Percentiles rank a stretch among this genome's conserved stretches.
Evolutionary conservation across 2,329 filamentous ascomycete species (phyloP).

Genomic region (Diaporthe aspalathi): DNA sequence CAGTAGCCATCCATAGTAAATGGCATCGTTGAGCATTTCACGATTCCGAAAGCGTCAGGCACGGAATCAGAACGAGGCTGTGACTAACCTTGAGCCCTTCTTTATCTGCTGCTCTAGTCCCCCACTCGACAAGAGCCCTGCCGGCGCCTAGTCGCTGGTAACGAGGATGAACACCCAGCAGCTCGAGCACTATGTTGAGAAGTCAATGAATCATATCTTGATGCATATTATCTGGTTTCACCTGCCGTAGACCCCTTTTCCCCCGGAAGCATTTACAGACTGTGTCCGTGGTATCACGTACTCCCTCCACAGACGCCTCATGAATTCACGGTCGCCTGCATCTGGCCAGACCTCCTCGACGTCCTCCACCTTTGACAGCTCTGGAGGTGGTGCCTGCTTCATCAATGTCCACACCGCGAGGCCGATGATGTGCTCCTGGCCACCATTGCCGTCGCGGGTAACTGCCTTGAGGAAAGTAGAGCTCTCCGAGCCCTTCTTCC

Average conservation of each 20-base stretch:
- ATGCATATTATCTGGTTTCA: background rate
- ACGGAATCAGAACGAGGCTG: too few relatives aligned
- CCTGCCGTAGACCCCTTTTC: slow-evolving; percentile 1
- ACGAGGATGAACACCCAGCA: background rate
- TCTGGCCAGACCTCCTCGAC: slow-evolving; percentile 1
- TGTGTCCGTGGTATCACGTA: slow-evolving; percentile 3
- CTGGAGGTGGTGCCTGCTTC: slow-evolving; percentile 1
- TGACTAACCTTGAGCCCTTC: background rate
- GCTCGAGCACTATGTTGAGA: background rate
- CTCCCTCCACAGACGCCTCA: background rate
- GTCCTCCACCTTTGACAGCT: background rate
- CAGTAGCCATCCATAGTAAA: background rate
- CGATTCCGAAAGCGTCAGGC: too few relatives aligned
- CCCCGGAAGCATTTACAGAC: background rate
- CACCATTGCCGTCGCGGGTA: background rate
- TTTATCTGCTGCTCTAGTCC: background rate
- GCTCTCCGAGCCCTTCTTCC: background rate
- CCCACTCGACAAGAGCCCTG: slow-evolving; percentile 12
- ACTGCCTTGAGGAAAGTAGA: slow-evolving; percentile 14
- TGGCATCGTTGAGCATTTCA: too few relatives aligned
- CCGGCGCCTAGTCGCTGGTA: slow-evolving; percentile 1
- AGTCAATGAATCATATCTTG: background rate
- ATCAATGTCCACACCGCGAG: slow-evolving; percentile 2
- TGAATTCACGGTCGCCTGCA: background rate
- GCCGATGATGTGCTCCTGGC: background rate